A percentile compares a stretch with the other conserved stretches of the same genome.
These are phyloP conservation scores for Podaxis carcinomalis DNA, from an alignment of 768 basidiomycete genomes.

Conservation along the genomic window DNA sequence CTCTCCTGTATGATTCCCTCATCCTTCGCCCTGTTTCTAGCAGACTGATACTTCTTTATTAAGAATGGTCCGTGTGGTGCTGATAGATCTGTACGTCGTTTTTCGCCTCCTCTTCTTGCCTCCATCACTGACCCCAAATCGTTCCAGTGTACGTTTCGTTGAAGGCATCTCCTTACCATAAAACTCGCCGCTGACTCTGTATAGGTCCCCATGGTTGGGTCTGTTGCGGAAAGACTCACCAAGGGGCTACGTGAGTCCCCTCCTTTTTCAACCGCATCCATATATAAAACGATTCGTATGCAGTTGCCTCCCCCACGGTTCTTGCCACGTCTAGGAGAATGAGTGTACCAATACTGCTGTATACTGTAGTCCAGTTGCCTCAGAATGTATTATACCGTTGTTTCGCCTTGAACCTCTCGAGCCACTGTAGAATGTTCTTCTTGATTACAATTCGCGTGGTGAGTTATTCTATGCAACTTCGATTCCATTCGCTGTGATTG, in stretches of 20 bases:
- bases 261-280: neutral
- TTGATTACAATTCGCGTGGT: neutral
- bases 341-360: neutral
- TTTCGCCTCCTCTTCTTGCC: neutral
- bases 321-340: constrained; percentile 1
- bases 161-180: too few relatives aligned
- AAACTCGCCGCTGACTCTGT: too few relatives aligned
- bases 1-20: neutral
- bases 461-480: neutral
- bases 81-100: neutral
- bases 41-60: neutral
- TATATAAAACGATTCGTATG: too few relatives aligned
- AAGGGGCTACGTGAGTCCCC: neutral
- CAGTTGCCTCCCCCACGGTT: constrained; percentile 5
- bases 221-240: constrained; percentile 5
- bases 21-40: neutral
- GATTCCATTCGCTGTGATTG: too few relatives aligned
- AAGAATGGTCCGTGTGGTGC: neutral
- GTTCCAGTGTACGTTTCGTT: neutral
- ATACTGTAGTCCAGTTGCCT: neutral
- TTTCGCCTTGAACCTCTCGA: neutral
- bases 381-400: neutral
- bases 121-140: neutral
- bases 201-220: neutral
- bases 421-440: neutral